A percentile compares a stretch with the other conserved stretches of the same genome.
phyloP scores from a whole-genome alignment of 441 rosid genomes.

The Isatis lusitanica region DNA sequence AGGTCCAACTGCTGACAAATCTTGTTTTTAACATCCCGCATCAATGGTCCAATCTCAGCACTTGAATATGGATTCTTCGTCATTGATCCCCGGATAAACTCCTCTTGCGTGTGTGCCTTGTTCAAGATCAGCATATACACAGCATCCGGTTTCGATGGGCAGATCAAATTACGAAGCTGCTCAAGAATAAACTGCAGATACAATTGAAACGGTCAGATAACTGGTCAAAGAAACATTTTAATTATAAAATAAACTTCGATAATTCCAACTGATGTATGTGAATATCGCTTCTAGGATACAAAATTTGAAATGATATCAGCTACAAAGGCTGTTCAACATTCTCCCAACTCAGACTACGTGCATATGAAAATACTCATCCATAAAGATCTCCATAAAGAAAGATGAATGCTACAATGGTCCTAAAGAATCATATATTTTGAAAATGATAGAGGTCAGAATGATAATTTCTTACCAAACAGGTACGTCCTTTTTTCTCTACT shows the following conservation, averaged over 20 bases:
- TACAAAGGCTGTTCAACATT: constrained; percentile 10
- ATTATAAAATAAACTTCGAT: neutral
- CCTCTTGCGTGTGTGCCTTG: constrained; percentile 99
- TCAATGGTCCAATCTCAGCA: constrained; percentile 98
- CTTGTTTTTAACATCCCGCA: constrained; percentile 99
- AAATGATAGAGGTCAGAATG: constrained; percentile 15
- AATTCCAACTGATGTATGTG: constrained; percentile 3
- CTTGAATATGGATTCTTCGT: constrained; percentile 99
- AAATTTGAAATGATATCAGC: constrained; percentile 13
- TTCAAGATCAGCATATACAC: constrained; percentile 85
- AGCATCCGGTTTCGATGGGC: constrained; percentile 97
- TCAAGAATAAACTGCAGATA: constrained; percentile 93
- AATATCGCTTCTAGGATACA: constrained; percentile 13
- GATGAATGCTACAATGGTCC: too few species aligned
- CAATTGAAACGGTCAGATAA: constrained; percentile 38
- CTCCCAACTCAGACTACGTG: neutral
- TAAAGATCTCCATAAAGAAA: too few species aligned
- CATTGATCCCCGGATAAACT: constrained; percentile 99
- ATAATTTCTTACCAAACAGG: constrained; percentile 74
- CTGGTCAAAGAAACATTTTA: constrained; percentile 6
- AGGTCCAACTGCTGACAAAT: constrained; percentile 97
- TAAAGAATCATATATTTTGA: constrained; percentile 15
- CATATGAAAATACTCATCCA: neutral
- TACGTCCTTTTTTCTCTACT: constrained; percentile 85
- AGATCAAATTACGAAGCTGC: constrained; percentile 99